phyloP scores from a whole-genome alignment of 108 stramenopile genomes.

The Cyclotella atomus region DNA sequence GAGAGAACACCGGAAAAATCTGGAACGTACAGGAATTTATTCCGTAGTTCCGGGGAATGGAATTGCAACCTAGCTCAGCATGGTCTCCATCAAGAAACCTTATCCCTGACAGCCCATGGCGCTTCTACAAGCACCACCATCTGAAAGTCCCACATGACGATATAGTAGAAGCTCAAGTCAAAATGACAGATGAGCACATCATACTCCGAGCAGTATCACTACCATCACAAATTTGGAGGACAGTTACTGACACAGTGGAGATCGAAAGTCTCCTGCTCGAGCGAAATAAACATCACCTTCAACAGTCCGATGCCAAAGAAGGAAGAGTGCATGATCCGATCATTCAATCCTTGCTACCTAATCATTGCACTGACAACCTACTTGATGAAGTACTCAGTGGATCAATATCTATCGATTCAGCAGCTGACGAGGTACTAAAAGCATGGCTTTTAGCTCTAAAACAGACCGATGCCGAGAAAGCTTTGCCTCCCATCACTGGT shows the following conservation, averaged over 20 bases:
- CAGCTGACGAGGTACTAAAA: background rate
- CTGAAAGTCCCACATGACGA: conserved; percentile 3
- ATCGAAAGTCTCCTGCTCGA: background rate
- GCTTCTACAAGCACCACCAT: background rate
- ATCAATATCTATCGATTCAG: background rate
- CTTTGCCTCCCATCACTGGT: background rate
- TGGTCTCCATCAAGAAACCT: background rate
- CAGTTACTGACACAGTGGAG: background rate
- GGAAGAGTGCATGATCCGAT: background rate
- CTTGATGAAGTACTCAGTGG: background rate
- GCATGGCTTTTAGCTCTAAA: background rate
- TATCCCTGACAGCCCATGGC: background rate
- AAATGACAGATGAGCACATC: background rate
- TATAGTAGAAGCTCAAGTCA: background rate
- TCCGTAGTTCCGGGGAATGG: too few relatives aligned
- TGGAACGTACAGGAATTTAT: too few relatives aligned
- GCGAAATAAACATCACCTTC: background rate
- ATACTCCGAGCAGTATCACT: background rate
- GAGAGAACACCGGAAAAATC: too few relatives aligned
- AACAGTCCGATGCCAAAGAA: background rate
- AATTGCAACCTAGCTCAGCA: too few relatives aligned
- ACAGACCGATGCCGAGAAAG: background rate
- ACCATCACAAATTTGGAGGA: background rate
- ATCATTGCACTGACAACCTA: background rate
- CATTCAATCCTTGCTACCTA: background rate